Percentiles rank a stretch among this genome's conserved stretches.
phyloP scores from a whole-genome alignment of 768 basidiomycete species.

The Mycena galopus region DNA sequence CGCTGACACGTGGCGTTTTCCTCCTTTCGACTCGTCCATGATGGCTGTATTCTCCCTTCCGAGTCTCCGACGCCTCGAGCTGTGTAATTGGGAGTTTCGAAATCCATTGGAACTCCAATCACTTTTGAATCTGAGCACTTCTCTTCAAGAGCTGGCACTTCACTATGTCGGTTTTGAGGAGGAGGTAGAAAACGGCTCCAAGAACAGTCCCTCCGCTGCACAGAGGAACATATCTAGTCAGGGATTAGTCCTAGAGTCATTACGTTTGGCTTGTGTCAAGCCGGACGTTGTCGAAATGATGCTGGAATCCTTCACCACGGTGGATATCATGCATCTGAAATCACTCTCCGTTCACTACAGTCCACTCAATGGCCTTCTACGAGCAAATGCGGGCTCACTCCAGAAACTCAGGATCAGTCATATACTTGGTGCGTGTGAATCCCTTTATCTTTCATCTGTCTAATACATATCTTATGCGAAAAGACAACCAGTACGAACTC shows the following conservation, averaged over 20 bases:
- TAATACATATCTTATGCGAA: neutral
- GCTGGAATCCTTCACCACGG: conserved; percentile 7
- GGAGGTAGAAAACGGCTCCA: neutral
- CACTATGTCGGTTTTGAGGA: neutral
- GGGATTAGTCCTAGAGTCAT: neutral
- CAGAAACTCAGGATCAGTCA: neutral
- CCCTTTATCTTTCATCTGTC: neutral
- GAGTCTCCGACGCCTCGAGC: neutral
- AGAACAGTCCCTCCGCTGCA: too few species aligned
- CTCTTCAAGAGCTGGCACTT: neutral
- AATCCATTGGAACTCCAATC: neutral
- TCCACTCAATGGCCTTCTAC: neutral
- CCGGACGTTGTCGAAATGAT: neutral
- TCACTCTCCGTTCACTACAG: neutral
- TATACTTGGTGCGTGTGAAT: neutral
- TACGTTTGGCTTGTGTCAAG: neutral
- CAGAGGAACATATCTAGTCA: too few species aligned
- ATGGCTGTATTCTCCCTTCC: conserved; percentile 1
- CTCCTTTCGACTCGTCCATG: neutral
- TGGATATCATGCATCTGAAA: conserved; percentile 5
- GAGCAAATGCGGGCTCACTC: neutral
- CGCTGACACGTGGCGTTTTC: neutral
- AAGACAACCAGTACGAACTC: neutral
- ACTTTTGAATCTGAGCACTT: neutral
- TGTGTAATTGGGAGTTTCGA: neutral